These are phyloP conservation scores for Saccharum spontaneum DNA, from an alignment of 176 grass and related monocot species.

Conservation along the genomic window DNA sequence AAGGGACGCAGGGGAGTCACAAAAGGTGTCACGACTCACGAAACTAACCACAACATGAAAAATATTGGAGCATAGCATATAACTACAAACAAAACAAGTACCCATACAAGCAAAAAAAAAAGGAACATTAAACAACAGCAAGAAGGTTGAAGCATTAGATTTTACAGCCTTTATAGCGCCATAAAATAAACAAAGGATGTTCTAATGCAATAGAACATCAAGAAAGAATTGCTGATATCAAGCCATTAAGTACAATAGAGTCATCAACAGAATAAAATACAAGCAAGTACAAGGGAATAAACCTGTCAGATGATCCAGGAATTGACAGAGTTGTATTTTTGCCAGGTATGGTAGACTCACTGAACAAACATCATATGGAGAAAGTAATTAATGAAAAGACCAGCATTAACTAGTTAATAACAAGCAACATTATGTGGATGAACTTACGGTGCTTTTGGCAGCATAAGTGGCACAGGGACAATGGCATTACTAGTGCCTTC, in stretches of 20 bases:
- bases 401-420: slow-evolving; percentile 21
- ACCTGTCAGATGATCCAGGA: slow-evolving; percentile 74
- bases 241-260: neutral
- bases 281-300: slow-evolving; percentile 24
- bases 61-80: neutral
- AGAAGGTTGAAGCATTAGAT: neutral
- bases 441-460: slow-evolving; percentile 87
- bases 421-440: slow-evolving; percentile 20
- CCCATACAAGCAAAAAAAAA: neutral
- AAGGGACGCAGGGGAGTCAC: neutral
- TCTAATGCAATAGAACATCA: neutral
- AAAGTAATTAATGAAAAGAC: neutral
- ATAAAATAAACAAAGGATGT: neutral
- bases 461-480: slow-evolving; percentile 61
- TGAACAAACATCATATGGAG: slow-evolving; percentile 22
- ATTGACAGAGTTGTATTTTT: slow-evolving; percentile 71
- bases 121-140: neutral
- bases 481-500: slow-evolving; percentile 58
- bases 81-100: neutral
- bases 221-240: neutral
- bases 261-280: slow-evolving; percentile 24
- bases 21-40: neutral
- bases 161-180: neutral
- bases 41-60: neutral
- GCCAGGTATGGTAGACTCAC: slow-evolving; percentile 55